Evolutionary conservation across 2,329 filamentous ascomycete genomes (phyloP), one percentile per base, ranked within the genome.

Genomic region (Microcyclospora pomicola): DNA sequence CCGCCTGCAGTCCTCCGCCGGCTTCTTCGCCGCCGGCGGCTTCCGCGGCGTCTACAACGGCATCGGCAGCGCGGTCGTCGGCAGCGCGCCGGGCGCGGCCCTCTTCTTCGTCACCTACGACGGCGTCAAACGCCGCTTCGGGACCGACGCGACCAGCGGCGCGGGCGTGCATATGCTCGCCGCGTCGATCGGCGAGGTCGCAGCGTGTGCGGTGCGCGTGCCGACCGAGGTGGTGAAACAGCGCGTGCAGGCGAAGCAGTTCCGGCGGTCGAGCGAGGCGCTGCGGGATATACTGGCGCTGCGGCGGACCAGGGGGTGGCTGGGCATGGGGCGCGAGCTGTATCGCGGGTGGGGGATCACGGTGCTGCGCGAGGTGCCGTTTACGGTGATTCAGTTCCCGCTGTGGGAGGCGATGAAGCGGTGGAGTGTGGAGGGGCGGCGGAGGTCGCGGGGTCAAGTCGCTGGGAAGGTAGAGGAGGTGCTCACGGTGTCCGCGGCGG

Each of bases 171-270:
- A 95, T 63, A 95, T 95, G 77, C 56, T 80, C 1, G 87, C 91
- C 1, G 91, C 87, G 1, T 82, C 76, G 33, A 56, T 87, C 33
- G 92, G 91, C 37, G 91, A 98, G 62, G 70, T 96, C 2, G 85
- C 88, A 2, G 92, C 91, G 0, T 98, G 91, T 61, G 77, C 86
- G 1, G 78, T 98, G 6, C 71, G 91, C 38, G 91, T 98, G 14
- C 91, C 91, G 7, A 96, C 87, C 0, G 91, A 98, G 59, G 91
- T 98, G 4, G 74, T 98, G 52, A 98, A 98, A 72, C 91, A 96
- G 69, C 73, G 92, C 42, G 87, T 91, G 13, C 91, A 98, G 63
- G 91, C 91, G 0, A 77, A 78, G 5, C 77, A 87, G 53, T 80
- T 87, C 62, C 77, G 82, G 5, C 77, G 74, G 5, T 82, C 76